Evolutionary conservation across 495 filamentous ascomycete genomes (phyloP).

Genomic region (Podospora conica): DNA sequence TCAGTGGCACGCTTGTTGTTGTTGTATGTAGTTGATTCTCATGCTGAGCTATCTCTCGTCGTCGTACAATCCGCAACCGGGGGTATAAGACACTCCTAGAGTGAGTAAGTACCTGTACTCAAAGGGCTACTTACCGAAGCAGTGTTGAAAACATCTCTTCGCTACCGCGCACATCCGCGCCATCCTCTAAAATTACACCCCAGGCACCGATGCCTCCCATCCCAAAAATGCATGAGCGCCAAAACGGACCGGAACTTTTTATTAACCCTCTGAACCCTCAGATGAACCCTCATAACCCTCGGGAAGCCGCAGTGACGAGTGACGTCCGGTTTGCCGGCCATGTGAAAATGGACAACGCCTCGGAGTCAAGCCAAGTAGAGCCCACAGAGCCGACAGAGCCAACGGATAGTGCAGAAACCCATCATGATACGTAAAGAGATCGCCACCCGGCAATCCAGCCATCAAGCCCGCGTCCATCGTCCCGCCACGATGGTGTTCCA

Average conservation of each 20-base stretch:
- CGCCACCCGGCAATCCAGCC: slow-evolving; percentile 11
- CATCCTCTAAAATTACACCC: not conserved
- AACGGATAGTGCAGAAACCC: slow-evolving; percentile 30
- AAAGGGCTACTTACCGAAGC: slow-evolving; percentile 10
- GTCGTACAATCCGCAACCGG: slow-evolving; percentile 13
- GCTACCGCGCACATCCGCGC: not conserved
- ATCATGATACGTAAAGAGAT: slow-evolving; percentile 13
- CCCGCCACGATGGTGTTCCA: slow-evolving; percentile 16
- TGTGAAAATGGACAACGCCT: not conserved
- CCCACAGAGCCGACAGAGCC: slow-evolving; percentile 43
- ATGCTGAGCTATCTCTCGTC: slow-evolving; percentile 3
- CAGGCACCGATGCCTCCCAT: slow-evolving; percentile 1
- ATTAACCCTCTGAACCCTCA: slow-evolving; percentile 11
- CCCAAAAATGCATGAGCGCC: slow-evolving; percentile 6
- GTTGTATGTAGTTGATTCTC: not conserved
- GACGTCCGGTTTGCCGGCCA: not conserved
- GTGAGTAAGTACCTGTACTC: not conserved
- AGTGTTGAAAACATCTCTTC: not conserved
- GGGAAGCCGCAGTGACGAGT: slow-evolving; percentile 11
- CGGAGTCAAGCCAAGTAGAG: slow-evolving; percentile 16
- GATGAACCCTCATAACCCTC: slow-evolving; percentile 23
- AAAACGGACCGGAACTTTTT: slow-evolving; percentile 15
- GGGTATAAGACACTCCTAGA: slow-evolving; percentile 11
- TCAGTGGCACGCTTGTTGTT: not conserved
- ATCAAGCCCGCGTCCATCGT: slow-evolving; percentile 18